Evolutionary conservation across 495 filamentous ascomycete genomes (phyloP), one percentile per base, ranked within the genome.

Genomic region (Sporormia fimetaria): DNA sequence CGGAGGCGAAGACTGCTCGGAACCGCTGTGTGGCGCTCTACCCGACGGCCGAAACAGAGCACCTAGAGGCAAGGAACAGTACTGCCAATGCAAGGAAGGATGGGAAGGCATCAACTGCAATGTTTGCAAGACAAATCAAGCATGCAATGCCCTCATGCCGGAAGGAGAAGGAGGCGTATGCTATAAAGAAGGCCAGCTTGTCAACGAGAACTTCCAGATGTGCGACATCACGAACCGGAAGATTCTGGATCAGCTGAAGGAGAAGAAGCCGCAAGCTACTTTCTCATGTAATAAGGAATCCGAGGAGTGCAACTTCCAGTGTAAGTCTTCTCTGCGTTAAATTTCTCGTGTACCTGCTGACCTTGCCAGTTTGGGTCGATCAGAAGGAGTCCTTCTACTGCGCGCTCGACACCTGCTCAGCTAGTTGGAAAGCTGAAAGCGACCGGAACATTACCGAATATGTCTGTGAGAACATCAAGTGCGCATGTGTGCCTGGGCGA

Each of bases 91-190:
- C 62, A 77, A 87, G 47, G 85, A 94, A 22, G 90, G 92, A 33
- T 98, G 90, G 90, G 74, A 73, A n/a, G 90, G 90, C 46, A 87
- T 96, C 63, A 98, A 98, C 68, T 98, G 90, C 71, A 98, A 98
- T 57, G 84, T 96, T 40, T 98, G 90, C 63, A 72, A 79, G 31
- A 73, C 75, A 11, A 69, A 96, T 57, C 64, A 79, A 41, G 86
- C 82, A 9, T 98, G 90, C 57, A 69, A 85, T 60, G 73, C 81
- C 6, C 63, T 98, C 62, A 90, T 88, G 74, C 83, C 86, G 2
- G 69, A 72, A 3, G 72, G 72, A 1, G 59, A 67, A n/a, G 84
- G 75, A 28, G 87, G 84, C 21, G 83, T 92, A 16, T 98, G 90
- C 66, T 94, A 94, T 53, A 81, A 81, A 49, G 77, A 88, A 49